Base-by-base conservation (phyloP, 495 filamentous ascomycete species). In the Physcia stellaris region DNA sequence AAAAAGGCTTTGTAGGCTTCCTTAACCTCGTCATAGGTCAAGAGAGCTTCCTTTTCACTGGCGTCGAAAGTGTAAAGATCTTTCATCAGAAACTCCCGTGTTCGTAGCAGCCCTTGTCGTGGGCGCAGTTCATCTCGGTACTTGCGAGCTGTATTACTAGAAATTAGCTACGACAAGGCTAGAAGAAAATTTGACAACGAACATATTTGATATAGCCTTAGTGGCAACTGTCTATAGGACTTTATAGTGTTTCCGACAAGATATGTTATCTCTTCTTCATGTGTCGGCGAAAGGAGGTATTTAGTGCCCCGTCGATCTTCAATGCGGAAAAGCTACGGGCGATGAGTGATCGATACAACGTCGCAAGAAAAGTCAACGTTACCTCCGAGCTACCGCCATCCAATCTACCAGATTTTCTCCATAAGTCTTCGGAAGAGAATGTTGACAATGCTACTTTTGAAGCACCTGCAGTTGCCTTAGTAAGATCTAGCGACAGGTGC, bases 51-150 rank as follows among this genome's bases (percentile, higher is more conserved):
- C 17, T 72, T 51, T 2, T 67, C 50, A 26, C 60, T 79, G 39
- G 64, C 61, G 57, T 98, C 90, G 48, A 98, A 98, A 0, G 92
- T 96, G 52, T 98, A 98, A 1, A 98, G 71, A 56, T 98, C 90
- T 59, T 98, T 98, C 90, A 98, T 98, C 39, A 85, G 58, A 49
- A 98, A 98, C 49, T 98, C 90, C 43, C 83, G 76, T 0, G 84
- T 80, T n/a, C 90, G 77, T 9, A 98, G 67, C 2, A 96, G 66
- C 10, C 90, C 92, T 47, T 93, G 81, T 24, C 90, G 67, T 5
- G 92, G 90, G 18, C 90, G 70, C 27, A 75, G 68, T 51, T 98
- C 90, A 62, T 98, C 88, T 34, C 90, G 75, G 51, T 94, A 98
- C 60, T 98, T 98, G 29, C 88, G 73, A 4, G 83, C 79, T 84